Conservation (phyloP, 2,329 filamentous ascomycete genomes). For the Colletotrichum caudatum region DNA sequence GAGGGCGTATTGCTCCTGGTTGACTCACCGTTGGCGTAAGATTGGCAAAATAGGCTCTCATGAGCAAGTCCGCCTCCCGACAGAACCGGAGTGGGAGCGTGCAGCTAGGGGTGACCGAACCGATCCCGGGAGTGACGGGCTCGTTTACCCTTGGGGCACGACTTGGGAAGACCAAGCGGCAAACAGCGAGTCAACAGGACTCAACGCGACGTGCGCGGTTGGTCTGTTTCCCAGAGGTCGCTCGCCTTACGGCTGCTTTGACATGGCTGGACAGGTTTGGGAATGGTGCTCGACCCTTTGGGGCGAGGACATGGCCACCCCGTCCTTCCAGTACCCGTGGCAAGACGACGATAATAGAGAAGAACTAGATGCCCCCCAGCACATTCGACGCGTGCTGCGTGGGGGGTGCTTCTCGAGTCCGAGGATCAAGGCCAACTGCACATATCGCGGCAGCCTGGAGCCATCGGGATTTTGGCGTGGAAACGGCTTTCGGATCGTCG, state of each 20-base stretch:
- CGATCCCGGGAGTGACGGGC: neutral
- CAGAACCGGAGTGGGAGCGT: conserved; percentile 23
- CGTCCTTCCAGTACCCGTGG: conserved; percentile 19
- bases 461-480: conserved; percentile 24
- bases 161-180: neutral
- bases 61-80: conserved; percentile 20
- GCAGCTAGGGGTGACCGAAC: conserved; percentile 1
- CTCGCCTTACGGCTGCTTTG: conserved; percentile 21
- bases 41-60: neutral
- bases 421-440: conserved; percentile 23
- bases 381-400: conserved; percentile 1
- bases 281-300: conserved; percentile 36
- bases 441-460: conserved; percentile 30
- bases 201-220: conserved; percentile 12
- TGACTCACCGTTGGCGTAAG: conserved; percentile 1
- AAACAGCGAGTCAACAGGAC: conserved; percentile 13
- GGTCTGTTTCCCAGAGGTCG: conserved; percentile 18
- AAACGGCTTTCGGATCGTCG: conserved; percentile 20
- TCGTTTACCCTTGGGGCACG: conserved; percentile 13
- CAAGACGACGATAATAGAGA: conserved; percentile 4
- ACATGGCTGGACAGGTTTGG: conserved; percentile 28
- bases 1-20: conserved; percentile 23
- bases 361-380: neutral
- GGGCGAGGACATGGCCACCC: conserved; percentile 24
- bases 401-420: conserved; percentile 23